Conservation (phyloP, 306 rosid species). For the Quercus wislizeni region DNA sequence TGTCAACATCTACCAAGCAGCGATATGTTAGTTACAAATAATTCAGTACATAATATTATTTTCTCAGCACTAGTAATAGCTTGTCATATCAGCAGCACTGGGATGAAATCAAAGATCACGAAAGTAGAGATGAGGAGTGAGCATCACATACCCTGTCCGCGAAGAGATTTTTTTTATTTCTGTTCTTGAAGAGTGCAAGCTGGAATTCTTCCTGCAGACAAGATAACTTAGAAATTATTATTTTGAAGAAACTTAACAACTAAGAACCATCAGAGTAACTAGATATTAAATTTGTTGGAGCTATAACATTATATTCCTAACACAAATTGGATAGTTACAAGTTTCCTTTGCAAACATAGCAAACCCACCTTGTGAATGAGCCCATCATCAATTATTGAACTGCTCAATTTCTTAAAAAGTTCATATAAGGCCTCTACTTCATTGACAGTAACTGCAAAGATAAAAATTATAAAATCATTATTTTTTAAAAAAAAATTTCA, state of each 20-base stretch:
- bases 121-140: not conserved
- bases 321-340: not conserved
- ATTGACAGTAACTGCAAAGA: slow-evolving; percentile 58
- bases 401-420: slow-evolving; percentile 82
- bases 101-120: slow-evolving; percentile 4
- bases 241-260: not conserved
- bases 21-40: not conserved
- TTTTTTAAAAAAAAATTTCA: not conserved
- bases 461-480: not conserved
- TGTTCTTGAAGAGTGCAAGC: slow-evolving; percentile 77
- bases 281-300: not conserved
- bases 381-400: slow-evolving; percentile 72
- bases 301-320: not conserved
- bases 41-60: not conserved
- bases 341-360: not conserved
- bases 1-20: not conserved
- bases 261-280: not conserved
- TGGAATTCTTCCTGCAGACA: slow-evolving; percentile 83
- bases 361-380: slow-evolving; percentile 75
- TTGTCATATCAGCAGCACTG: not conserved
- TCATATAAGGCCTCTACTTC: slow-evolving; percentile 81
- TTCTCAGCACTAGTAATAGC: not conserved
- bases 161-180: slow-evolving; percentile 61
- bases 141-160: slow-evolving; percentile 71
- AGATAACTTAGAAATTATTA: not conserved